Evolutionary conservation across 257 asterid species (phyloP), one percentile per base, ranked within the genome.

Genomic region (Forsythia viridissima): DNA sequence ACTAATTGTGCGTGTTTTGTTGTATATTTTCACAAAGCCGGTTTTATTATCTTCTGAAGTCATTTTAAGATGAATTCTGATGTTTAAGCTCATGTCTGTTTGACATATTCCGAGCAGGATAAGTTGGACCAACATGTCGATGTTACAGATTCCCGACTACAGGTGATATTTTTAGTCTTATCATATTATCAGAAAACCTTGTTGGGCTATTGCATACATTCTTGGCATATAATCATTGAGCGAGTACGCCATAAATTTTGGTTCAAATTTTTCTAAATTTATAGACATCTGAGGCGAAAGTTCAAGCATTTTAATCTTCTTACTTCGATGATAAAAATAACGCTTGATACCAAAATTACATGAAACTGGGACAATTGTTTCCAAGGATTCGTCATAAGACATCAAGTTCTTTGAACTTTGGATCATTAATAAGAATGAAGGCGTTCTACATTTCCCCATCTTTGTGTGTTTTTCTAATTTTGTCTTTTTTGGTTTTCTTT

Each of bases 71-170:
- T 48, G 37, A 61, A 6, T 43, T 75, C 34, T 72, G 51, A 71
- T 79, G 71, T 51, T 78, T 71, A 70, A 61, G 71, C 77, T 82
- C 52, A 20, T 68, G 4, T 37, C 52, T 72, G 46, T 77, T 66
- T 79, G 61, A 44, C 79, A 73, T 41, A 68, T 20, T 61, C 75
- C 16, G 4, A 81, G 82, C 90, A 92, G 98, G 97, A 90, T 85
- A 65, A 80, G 85, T 86, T 94, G 81, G 98, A 92, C 74, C 80
- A 91, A 70, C 94, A 94, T 80, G 97, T 92, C 65, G 98, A 94
- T 43, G 90, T 86, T 67, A 92, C 98, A 37, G 88, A 87, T 82
- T 92, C 97, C 74, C 85, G 83, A 59, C 84, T 94, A 43, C 91
- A 84, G 98, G 97, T 94, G 70, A 85, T 18, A 43, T 57, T 83